Percentiles rank a stretch among this genome's conserved stretches.
These are phyloP conservation scores for Ulvella scutata DNA, from an alignment of 139 green algal genomes.

Conservation along the genomic window DNA sequence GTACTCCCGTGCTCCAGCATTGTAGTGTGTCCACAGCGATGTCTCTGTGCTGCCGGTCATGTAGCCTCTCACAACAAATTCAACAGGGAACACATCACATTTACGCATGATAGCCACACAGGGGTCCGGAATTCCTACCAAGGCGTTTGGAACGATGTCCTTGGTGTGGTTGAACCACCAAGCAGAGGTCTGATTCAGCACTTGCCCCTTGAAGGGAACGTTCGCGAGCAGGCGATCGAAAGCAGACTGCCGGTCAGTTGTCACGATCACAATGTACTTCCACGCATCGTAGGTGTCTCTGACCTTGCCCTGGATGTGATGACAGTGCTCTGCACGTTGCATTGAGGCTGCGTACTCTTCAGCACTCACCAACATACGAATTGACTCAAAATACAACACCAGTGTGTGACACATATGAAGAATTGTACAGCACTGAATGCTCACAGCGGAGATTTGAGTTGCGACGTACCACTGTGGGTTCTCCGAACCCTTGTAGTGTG, in stretches of 20 bases:
- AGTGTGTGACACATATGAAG: neutral
- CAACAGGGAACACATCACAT: conserved; percentile 89
- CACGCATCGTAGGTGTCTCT: conserved; percentile 86
- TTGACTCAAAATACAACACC: neutral
- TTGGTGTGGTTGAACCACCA: conserved; percentile 92
- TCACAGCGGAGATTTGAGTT: neutral
- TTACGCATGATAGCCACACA: conserved; percentile 89
- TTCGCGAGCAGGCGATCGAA: conserved; percentile 89
- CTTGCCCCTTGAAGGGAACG: conserved; percentile 92
- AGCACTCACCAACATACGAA: neutral
- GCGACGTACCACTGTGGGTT: neutral
- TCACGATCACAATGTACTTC: conserved; percentile 83
- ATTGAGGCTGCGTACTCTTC: neutral
- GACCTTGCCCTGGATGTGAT: conserved; percentile 72
- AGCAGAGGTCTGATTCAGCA: conserved; percentile 86
- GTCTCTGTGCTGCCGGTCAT: conserved; percentile 93
- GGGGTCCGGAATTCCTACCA: conserved; percentile 69
- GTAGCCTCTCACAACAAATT: conserved; percentile 94
- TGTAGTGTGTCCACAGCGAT: conserved; percentile 97
- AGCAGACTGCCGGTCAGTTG: conserved; percentile 86
- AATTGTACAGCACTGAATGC: neutral
- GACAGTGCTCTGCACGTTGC: neutral
- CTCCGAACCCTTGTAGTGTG: conserved; percentile 7
- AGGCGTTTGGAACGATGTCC: conserved; percentile 76
- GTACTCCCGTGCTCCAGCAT: conserved; percentile 65